Base-by-base conservation (phyloP, 352 stramenopile species). In the Elongisporangium prolatum region DNA sequence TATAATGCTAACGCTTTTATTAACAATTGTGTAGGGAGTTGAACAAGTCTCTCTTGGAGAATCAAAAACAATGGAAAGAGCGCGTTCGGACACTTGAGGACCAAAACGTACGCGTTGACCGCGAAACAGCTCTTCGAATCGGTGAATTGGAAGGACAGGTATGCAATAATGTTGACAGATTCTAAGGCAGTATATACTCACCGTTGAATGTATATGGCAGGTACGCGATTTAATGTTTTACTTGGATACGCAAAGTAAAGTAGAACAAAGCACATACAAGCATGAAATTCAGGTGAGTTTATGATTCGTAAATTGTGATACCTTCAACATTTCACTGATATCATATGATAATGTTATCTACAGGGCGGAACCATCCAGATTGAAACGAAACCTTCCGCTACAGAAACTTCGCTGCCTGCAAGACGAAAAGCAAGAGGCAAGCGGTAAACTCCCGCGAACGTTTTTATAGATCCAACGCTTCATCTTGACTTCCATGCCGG, bases 201-300 rank as follows among this genome's bases (percentile, higher is more conserved):
- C 56, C 20, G 51, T 10, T 51, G 21, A 20, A 8, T 21, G 6
- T 52, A 5, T 34, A 14, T 48, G 54, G 13, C 47, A 80, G 69
- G 72, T 81, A 22, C 80, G 84, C 22, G 88, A 96, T 63, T 59
- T 96, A 9, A 96, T 96, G 88, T 95, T 96, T 60, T 95, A 95
- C 62, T 60, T 96, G 24, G 88, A 96, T 58, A 94, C 86, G 28
- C 88, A 95, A 59, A 92, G 64, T 67, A 92, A 91, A 59, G 78
- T 96, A 3, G 84, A 92, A 56, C 74, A 91, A 47, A 94, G 84
- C 60, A 56, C 64, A 22, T 75, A 95, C 48, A 79, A 78, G 22
- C 69, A 88, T n/a, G 86, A 95, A 17, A 95, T 95, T 58, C 75
- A 89, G 66, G 79, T 91, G 62, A 47, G 59, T 66, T 16, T 18